Conservation (phyloP, 2,329 filamentous ascomycete genomes). For the Sporothrix schenckii region DNA sequence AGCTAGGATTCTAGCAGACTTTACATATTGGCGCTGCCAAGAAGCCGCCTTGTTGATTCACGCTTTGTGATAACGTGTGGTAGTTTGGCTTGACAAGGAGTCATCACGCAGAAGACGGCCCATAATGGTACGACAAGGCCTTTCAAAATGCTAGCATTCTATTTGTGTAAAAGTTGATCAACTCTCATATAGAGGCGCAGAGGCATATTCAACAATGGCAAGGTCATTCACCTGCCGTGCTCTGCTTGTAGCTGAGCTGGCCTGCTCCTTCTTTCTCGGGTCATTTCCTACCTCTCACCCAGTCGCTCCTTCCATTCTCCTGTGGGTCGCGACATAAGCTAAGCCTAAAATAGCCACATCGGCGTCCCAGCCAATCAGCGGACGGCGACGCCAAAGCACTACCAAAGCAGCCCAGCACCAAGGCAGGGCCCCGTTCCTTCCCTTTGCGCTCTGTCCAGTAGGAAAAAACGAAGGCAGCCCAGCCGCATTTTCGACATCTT, state of each 20-base stretch:
- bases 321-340: constrained; percentile 27
- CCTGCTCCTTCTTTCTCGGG: constrained; percentile 18
- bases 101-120: too few relatives aligned
- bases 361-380: constrained; percentile 31
- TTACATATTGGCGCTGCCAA: constrained; percentile 11
- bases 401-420: constrained; percentile 20
- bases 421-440: constrained; percentile 22
- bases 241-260: constrained; percentile 1
- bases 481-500: constrained; percentile 36
- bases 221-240: constrained; percentile 11
- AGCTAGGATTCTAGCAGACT: too few relatives aligned
- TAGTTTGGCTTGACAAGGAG: background rate
- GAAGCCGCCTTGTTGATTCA: background rate
- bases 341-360: constrained; percentile 28
- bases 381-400: constrained; percentile 21
- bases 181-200: background rate
- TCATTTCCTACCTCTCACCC: background rate
- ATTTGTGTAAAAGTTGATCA: background rate
- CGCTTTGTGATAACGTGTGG: background rate
- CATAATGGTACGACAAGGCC: too few relatives aligned
- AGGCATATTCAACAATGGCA: constrained; percentile 3
- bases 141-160: too few relatives aligned
- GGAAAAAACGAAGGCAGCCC: constrained; percentile 33
- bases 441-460: constrained; percentile 31
- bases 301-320: constrained; percentile 11